A percentile compares a stretch with the other conserved stretches of the same genome.
Evolutionary conservation across 441 rosid genomes (phyloP).

Genomic region (Francoa sonchifolia): DNA sequence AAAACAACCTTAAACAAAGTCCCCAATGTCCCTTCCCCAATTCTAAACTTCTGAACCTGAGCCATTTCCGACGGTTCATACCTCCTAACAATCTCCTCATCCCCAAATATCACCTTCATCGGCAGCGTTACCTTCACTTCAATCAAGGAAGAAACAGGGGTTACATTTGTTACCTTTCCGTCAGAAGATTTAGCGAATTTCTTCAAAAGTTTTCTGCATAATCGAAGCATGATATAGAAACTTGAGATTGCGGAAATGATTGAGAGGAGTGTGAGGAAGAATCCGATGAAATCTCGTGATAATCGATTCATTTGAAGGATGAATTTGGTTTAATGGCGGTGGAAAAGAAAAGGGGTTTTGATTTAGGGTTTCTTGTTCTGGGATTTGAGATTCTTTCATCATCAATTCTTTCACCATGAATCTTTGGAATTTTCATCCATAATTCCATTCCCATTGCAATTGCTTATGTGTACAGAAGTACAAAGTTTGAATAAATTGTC

Average conservation of each 20-base stretch:
- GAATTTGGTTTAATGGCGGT: no score
- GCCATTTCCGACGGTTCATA: constrained; percentile 16
- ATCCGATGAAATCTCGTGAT: no score
- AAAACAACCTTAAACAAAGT: constrained; percentile 27
- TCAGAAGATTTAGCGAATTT: constrained; percentile 13
- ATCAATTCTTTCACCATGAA: constrained; percentile 8
- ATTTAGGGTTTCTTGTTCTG: not conserved
- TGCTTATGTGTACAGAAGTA: no score
- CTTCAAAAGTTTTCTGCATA: not conserved
- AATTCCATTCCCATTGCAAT: no score
- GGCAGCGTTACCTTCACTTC: constrained; percentile 27
- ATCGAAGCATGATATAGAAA: no score
- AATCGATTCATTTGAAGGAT: no score
- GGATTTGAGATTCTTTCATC: not conserved
- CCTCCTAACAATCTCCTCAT: constrained; percentile 1
- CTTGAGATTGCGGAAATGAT: no score
- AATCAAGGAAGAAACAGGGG: constrained; percentile 20
- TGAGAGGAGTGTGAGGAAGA: no score
- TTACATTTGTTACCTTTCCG: constrained; percentile 18
- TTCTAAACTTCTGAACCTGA: constrained; percentile 18
- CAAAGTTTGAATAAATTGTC: not conserved
- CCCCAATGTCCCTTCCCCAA: constrained; percentile 27
- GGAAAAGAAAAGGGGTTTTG: no score
- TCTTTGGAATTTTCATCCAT: constrained; percentile 9
- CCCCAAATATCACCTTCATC: constrained; percentile 16